Conservation (phyloP, 306 rosid genomes). For the Inga leiocalycina region DNA sequence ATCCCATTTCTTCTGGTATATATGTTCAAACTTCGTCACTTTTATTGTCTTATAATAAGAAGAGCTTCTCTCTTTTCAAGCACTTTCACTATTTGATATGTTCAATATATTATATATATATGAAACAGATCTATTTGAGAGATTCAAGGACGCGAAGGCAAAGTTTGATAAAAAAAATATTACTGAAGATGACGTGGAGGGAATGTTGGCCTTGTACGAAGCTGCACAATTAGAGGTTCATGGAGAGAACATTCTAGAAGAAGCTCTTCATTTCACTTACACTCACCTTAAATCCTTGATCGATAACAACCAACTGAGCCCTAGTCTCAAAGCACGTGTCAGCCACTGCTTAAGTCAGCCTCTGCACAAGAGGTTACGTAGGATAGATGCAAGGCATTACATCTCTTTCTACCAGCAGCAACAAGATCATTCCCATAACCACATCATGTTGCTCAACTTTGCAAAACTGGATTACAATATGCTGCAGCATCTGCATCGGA, state of each 20-base stretch:
- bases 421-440: neutral
- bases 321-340: neutral
- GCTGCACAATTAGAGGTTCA: slow-evolving; percentile 40
- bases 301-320: neutral
- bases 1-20: slow-evolving; percentile 33
- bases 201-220: slow-evolving; percentile 52
- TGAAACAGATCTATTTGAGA: slow-evolving; percentile 37
- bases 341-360: neutral
- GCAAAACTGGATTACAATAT: neutral
- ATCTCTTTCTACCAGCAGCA: neutral
- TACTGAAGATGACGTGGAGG: neutral
- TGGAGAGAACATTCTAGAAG: slow-evolving; percentile 28
- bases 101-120: no score
- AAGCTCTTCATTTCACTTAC: slow-evolving; percentile 11
- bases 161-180: neutral
- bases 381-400: neutral
- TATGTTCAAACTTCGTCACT: neutral
- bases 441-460: neutral
- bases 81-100: neutral
- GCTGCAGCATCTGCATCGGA: neutral
- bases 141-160: slow-evolving; percentile 27
- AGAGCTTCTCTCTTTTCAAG: neutral
- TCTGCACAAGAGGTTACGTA: neutral
- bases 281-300: neutral
- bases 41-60: neutral